Percentiles rank a stretch among this genome's conserved stretches.
These are phyloP conservation scores for Botryococcus braunii DNA, from an alignment of 163 green algal species.

Conservation along the genomic window DNA sequence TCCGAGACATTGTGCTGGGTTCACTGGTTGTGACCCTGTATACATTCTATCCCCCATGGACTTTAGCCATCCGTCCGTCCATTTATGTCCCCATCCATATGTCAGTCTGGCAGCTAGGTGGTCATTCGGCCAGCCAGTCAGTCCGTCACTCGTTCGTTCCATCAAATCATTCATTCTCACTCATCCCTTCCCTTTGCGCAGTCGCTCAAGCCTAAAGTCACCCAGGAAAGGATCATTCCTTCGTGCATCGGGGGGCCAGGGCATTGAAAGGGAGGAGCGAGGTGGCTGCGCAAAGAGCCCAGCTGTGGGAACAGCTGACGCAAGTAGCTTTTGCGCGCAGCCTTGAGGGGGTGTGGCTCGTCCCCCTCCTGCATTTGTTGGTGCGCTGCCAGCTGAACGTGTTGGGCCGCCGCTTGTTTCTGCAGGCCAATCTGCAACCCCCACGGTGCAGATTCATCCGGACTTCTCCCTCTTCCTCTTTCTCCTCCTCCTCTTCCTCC, in stretches of 20 bases:
- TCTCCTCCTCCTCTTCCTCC: no score
- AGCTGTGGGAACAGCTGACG: slow-evolving; percentile 38
- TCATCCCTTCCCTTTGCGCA: background rate
- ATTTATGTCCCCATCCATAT: no score
- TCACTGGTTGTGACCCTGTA: no score
- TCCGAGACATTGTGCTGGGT: no score
- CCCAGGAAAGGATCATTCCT: background rate
- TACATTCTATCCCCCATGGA: no score
- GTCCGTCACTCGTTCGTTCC: no score
- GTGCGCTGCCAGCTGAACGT: slow-evolving; percentile 51
- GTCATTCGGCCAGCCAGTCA: no score
- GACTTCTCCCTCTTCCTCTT: no score
- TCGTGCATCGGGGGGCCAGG: background rate
- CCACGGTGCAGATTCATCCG: no score
- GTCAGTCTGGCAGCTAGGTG: no score
- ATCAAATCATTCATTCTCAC: no score
- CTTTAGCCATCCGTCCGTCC: no score
- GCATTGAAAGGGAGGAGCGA: slow-evolving; percentile 10
- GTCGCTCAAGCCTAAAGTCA: background rate
- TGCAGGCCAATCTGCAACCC: slow-evolving; percentile 28
- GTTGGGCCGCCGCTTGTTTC: slow-evolving; percentile 41
- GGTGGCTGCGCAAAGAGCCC: slow-evolving; percentile 22
- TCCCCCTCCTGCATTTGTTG: slow-evolving; percentile 40
- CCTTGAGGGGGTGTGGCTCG: slow-evolving; percentile 24
- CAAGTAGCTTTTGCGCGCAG: slow-evolving; percentile 20